Evolutionary conservation across 2,329 filamentous ascomycete genomes (phyloP).

Genomic region (Colletotrichum liriopes): DNA sequence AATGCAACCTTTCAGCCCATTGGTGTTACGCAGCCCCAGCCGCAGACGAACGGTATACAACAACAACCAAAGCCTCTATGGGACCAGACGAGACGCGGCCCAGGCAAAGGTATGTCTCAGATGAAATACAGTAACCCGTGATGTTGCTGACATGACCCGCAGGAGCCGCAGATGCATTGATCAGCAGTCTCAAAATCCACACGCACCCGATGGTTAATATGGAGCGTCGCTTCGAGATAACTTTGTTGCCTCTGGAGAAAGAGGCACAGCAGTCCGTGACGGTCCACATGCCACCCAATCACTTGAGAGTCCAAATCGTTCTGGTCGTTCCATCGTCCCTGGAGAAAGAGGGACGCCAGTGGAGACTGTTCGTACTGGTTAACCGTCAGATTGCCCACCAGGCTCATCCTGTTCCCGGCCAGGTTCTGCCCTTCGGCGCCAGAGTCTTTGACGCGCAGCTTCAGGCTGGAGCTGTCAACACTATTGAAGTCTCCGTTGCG

Average conservation of each 20-base stretch:
- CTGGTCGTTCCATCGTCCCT: slow-evolving; percentile 76
- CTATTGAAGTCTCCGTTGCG: slow-evolving; percentile 84
- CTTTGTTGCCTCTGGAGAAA: slow-evolving; percentile 75
- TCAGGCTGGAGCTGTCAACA: slow-evolving; percentile 77
- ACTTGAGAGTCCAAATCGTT: slow-evolving; percentile 80
- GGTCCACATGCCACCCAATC: slow-evolving; percentile 76
- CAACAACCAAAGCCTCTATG: slow-evolving; percentile 50
- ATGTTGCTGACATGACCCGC: slow-evolving; percentile 45
- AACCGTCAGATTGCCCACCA: slow-evolving; percentile 76
- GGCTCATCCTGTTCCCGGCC: slow-evolving; percentile 66
- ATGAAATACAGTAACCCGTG: neutral
- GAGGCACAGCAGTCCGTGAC: slow-evolving; percentile 81
- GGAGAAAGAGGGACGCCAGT: slow-evolving; percentile 75
- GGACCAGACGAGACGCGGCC: slow-evolving; percentile 54
- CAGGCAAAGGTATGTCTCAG: slow-evolving; percentile 59
- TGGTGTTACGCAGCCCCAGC: slow-evolving; percentile 44
- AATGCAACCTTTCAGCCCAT: slow-evolving; percentile 44
- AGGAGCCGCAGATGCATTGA: slow-evolving; percentile 74
- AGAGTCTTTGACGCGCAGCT: slow-evolving; percentile 84
- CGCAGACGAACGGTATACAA: slow-evolving; percentile 53
- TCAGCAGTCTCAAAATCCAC: slow-evolving; percentile 76
- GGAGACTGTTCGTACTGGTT: slow-evolving; percentile 82
- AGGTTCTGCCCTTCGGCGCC: slow-evolving; percentile 68
- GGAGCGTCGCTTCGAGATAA: slow-evolving; percentile 73
- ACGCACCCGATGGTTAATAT: slow-evolving; percentile 78